Evolutionary conservation across 306 rosid species (phyloP), one percentile per base, ranked within the genome.

Genomic region (Acacia acuminata): DNA sequence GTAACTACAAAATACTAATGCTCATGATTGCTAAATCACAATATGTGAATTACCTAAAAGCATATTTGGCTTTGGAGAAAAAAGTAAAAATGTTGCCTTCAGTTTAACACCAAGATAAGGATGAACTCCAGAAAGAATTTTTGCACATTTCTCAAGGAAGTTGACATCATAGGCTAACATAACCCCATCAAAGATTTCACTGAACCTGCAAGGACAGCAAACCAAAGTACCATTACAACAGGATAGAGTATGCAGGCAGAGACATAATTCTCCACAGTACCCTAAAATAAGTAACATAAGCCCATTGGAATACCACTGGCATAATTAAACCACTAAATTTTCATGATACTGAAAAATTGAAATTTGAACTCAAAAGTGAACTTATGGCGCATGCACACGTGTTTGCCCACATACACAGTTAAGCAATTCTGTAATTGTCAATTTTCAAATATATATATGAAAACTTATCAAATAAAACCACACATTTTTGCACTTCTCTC

Each of bases 41-140:
- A 56, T 4, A 24, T 50, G 56, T 42, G 74, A 27, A 84, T 36
- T 85, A 94, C 98, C 99, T 91, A 94, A 78, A 77, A 90, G 92
- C 99, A 87, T 92, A 81, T 92, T 69, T n/a, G 97, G 97, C 81
- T 88, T 91, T 7, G 98, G 97, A 71, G 94, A 91, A 83, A 91
- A 94, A 50, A 92, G 94, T 19, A 96, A 86, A 77, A 90, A 38
- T 61, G 87, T 90, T 32, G 87, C 93, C 53, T 85, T 89, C 17
- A 92, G 73, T 47, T 73, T 79, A 80, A 94, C 94, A 22, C 87
- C 81, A 47, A 96, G 85, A 85, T 90, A 89, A 63, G 98, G 98
- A 80, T 77, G 80, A 67, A 90, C 45, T 15, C 86, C 89, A 58
- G 92, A 74, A 81, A 87, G 88, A 75, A 89, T 82, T 81, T 77